phyloP scores from a whole-genome alignment of 164 flowering plant genomes.

The Aristolochia fimbriata region DNA sequence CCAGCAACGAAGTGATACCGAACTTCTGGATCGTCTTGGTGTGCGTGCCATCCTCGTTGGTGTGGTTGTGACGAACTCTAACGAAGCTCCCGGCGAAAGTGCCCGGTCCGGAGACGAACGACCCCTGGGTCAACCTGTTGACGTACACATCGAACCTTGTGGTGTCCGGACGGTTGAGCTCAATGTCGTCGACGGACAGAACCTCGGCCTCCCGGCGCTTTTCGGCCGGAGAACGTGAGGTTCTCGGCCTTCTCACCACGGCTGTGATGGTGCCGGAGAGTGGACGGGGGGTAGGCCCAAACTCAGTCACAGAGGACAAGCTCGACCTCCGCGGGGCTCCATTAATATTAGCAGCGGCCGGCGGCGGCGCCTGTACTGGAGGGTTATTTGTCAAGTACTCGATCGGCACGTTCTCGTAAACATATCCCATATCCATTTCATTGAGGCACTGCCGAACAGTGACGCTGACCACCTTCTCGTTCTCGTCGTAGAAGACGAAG shows the following conservation, averaged over 20 bases:
- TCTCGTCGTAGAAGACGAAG: constrained; percentile 11
- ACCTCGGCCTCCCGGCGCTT: constrained; percentile 2
- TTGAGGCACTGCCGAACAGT: background rate
- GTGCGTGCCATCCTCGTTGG: background rate
- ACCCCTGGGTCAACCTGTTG: background rate
- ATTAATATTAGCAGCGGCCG: too few species aligned
- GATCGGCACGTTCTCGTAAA: constrained; percentile 5
- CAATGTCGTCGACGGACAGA: constrained; percentile 4
- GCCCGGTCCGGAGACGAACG: background rate
- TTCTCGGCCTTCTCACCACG: background rate
- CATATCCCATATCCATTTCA: background rate
- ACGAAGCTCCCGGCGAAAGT: constrained; percentile 2
- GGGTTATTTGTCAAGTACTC: background rate
- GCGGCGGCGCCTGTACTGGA: too few species aligned
- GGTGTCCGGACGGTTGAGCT: background rate
- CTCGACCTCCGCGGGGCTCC: too few species aligned
- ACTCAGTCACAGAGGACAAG: too few species aligned
- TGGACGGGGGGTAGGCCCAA: too few species aligned
- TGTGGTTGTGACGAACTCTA: background rate
- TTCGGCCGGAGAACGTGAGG: background rate
- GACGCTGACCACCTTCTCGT: constrained; percentile 2
- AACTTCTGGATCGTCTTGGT: too few species aligned
- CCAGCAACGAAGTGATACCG: too few species aligned
- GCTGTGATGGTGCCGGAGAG: too few species aligned
- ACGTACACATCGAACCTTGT: constrained; percentile 1